These are phyloP conservation scores for Anaeramoeba flamelloides DNA, from an alignment of 78 protist species.

Conservation along the genomic window DNA sequence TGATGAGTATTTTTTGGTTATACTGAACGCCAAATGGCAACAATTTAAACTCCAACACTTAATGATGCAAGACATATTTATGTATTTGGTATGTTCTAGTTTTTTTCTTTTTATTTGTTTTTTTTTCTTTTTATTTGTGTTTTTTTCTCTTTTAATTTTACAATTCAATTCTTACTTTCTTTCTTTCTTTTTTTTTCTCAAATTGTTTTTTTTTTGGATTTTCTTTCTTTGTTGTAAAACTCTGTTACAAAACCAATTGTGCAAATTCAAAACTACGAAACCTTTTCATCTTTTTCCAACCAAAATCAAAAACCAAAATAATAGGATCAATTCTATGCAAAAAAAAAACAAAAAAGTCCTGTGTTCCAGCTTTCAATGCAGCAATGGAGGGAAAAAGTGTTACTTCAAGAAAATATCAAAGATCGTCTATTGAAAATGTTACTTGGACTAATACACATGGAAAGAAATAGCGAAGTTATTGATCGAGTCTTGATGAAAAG, in stretches of 20 bases:
- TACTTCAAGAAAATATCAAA: background rate
- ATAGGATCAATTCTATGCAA: background rate
- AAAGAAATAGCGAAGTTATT: background rate
- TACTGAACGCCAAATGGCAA: conserved; percentile 39
- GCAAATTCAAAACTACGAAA: too few species aligned
- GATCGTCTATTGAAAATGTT: background rate
- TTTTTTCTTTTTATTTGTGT: background rate
- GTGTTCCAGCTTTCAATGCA: background rate
- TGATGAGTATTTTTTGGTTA: conserved; percentile 37
- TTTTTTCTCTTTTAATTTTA: too few species aligned
- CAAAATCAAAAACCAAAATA: too few species aligned
- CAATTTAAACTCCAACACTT: conserved; percentile 49
- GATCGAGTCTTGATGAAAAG: background rate
- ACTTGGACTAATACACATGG: background rate
- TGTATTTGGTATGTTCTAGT: conserved; percentile 52
- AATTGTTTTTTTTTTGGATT: too few species aligned
- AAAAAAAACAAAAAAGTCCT: background rate
- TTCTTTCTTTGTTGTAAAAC: too few species aligned
- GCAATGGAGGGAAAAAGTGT: background rate
- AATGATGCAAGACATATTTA: conserved; percentile 73
- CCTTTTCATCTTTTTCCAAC: too few species aligned
- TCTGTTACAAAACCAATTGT: too few species aligned
- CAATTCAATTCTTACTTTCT: too few species aligned
- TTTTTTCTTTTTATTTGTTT: background rate
- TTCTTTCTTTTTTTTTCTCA: too few species aligned